Conservation (phyloP, 2,329 filamentous ascomycete species). For the Metarhizium humberi region DNA sequence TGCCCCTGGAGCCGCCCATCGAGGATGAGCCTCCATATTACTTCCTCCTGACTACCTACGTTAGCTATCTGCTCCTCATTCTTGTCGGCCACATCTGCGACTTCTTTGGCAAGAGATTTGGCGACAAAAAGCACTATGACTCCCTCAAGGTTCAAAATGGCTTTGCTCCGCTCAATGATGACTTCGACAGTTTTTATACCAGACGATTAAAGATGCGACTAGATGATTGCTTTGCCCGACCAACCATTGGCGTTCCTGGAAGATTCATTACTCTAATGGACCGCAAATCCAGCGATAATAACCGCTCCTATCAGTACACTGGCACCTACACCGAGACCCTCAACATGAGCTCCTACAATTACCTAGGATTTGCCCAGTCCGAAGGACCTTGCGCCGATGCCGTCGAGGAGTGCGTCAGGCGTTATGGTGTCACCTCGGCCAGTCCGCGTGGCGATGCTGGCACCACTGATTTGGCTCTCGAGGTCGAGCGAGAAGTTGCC, state of each 20-base stretch:
- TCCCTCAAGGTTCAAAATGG: conserved; percentile 77
- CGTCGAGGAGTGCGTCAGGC: conserved; percentile 75
- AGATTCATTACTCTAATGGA: conserved; percentile 90
- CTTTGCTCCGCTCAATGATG: conserved; percentile 90
- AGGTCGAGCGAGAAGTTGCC: conserved; percentile 85
- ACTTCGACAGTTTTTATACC: conserved; percentile 98
- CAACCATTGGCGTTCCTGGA: conserved; percentile 87
- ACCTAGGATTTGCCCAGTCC: conserved; percentile 95
- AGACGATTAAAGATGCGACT: conserved; percentile 86
- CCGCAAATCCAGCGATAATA: conserved; percentile 84
- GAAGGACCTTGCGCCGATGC: conserved; percentile 93
- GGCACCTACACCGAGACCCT: conserved; percentile 89
- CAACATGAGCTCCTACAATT: conserved; percentile 99
- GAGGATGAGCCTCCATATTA: conserved; percentile 96
- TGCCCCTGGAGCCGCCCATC: conserved; percentile 69
- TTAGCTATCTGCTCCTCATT: conserved; percentile 94
- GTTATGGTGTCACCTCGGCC: conserved; percentile 74
- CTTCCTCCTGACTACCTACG: conserved; percentile 94
- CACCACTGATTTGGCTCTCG: conserved; percentile 76
- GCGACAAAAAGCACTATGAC: conserved; percentile 70
- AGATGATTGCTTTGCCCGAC: conserved; percentile 92
- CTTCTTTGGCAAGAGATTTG: conserved; percentile 95
- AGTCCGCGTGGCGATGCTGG: conserved; percentile 78
- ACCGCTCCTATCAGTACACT: conserved; percentile 78
- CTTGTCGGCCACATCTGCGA: conserved; percentile 91